Conservation (phyloP, 257 asterid species). For the Salvia hispanica region DNA sequence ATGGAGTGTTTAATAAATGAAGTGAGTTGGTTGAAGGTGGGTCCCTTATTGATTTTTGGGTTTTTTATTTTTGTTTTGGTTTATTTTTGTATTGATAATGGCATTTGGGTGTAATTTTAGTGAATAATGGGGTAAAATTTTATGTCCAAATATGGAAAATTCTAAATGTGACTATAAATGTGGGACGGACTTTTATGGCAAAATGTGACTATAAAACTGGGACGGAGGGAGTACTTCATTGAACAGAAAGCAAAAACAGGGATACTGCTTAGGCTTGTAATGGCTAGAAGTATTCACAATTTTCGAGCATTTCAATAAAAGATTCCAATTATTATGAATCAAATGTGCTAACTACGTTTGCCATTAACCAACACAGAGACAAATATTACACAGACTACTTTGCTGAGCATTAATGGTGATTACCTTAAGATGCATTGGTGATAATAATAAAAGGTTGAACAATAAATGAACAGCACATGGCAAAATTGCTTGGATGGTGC, state of each 20-base stretch:
- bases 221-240: no score
- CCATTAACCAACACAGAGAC: conserved; percentile 23
- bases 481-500: conserved; percentile 21
- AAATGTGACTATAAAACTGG: no score
- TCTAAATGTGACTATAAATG: no score
- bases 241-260: neutral
- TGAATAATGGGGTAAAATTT: no score
- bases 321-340: conserved; percentile 22
- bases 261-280: neutral
- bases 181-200: no score
- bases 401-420: conserved; percentile 22
- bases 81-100: no score
- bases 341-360: neutral
- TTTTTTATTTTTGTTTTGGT: no score
- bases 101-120: no score
- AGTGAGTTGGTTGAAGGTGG: no score
- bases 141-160: no score
- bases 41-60: no score
- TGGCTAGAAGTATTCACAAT: neutral
- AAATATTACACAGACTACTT: conserved; percentile 1
- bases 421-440: conserved; percentile 20
- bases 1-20: no score
- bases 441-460: neutral
- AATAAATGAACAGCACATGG: neutral
- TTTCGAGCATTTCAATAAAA: neutral